Base-by-base conservation (phyloP, 202 grass and related monocot genomes). In the Alloteropsis angusta region DNA sequence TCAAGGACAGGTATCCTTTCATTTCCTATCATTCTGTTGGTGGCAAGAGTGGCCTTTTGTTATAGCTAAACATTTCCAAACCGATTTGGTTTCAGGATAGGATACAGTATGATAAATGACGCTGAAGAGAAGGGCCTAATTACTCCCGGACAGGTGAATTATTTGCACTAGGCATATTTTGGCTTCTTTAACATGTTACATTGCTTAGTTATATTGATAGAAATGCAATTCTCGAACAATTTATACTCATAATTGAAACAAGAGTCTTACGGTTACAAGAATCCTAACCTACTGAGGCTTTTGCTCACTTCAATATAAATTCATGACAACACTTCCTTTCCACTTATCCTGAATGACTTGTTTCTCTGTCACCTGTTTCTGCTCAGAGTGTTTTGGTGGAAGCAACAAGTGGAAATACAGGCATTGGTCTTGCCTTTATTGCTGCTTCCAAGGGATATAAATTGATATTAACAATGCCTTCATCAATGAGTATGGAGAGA, bases 361-460 rank as follows among this genome's bases (percentile, higher is more conserved):
- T 73, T 87, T 35, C 5, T 2, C 15, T 70, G 66, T n/a, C 60
- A 16, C 30, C 35, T 54, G 22, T 65, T 50, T 79, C 10, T 71
- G 2, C 55, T 49, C 72, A 94, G 87, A 93, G 87, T 87, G 91
- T 88, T 55, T 75, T 94, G 83, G 89, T 98, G 74, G 95, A 98
- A 83, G 74, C 95, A 41, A 98, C 95, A 37, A 94, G 92, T 83
- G 95, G 95, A 45, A 94, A 98, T 37, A 98, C 92, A 58, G 92
- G 95, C 53, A 98, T 98, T 43, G 95, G 92, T 48, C 95, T 98
- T 78, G 91, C 95, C 32, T 98, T 98, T 65, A 94, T 98, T 85
- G 92, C 95, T 60, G 95, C 95, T 64, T 85, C 89, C n/a, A 93
- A 86, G 83, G 95, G 92, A 68, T 94, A 98, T 61, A 94, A 92